Percentiles rank a stretch among this genome's conserved stretches.
Conservation (phyloP, 148 eudicot species). For the Beta vulgaris region DNA sequence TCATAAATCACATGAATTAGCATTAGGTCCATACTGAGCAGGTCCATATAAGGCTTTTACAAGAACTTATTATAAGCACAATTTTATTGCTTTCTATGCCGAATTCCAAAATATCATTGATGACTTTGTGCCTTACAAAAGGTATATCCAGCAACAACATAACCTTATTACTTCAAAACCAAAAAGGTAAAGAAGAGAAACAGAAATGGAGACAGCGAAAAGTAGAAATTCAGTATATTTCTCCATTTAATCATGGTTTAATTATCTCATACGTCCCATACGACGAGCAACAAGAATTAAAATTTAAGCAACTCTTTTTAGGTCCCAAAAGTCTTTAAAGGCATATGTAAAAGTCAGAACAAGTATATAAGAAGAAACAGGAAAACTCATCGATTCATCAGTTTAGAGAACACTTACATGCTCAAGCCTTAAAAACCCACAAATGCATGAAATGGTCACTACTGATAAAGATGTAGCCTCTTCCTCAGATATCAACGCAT, state of each 20-base stretch:
- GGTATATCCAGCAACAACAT: background rate
- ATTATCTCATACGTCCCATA: too few relatives aligned
- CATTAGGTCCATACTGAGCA: too few relatives aligned
- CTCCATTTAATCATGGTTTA: too few relatives aligned
- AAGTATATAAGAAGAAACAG: background rate
- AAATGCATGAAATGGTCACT: conserved; percentile 77
- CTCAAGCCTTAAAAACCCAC: conserved; percentile 89
- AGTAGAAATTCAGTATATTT: background rate
- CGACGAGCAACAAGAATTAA: background rate
- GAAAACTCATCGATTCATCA: conserved; percentile 7
- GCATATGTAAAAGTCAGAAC: background rate
- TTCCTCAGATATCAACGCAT: conserved; percentile 70
- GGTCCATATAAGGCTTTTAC: too few relatives aligned
- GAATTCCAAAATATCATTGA: background rate
- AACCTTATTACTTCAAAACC: background rate
- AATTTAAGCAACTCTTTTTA: background rate
- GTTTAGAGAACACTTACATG: conserved; percentile 50
- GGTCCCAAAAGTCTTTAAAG: background rate
- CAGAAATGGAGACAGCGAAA: background rate
- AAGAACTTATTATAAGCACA: background rate
- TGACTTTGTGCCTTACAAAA: background rate
- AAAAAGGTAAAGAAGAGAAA: background rate
- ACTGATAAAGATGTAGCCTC: conserved; percentile 83
- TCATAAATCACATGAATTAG: too few relatives aligned
- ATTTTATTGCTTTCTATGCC: background rate